Conservation (phyloP, 2,329 filamentous ascomycete genomes). For the Fusarium pseudocircinatum region DNA sequence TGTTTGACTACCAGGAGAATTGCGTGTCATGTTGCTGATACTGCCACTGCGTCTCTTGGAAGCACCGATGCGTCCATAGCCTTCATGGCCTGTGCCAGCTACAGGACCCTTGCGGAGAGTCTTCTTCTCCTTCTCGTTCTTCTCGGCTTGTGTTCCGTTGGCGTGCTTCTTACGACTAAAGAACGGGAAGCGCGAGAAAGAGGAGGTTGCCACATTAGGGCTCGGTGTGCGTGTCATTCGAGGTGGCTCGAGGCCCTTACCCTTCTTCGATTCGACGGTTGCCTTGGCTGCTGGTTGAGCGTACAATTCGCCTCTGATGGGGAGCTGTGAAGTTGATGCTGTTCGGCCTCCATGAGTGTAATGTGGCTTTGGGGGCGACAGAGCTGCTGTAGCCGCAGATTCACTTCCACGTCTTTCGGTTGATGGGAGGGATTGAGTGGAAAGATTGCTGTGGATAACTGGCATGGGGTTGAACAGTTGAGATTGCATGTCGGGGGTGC, state of each 20-base stretch:
- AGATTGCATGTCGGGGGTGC: constrained; percentile 69
- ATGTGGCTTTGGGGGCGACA: constrained; percentile 48
- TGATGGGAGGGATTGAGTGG: constrained; percentile 56
- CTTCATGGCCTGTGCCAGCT: constrained; percentile 94
- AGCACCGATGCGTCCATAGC: constrained; percentile 74
- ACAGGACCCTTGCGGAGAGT: constrained; percentile 76
- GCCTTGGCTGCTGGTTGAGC: constrained; percentile 14
- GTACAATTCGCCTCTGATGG: constrained; percentile 32
- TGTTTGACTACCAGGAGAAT: constrained; percentile 54
- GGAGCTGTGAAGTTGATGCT: constrained; percentile 47
- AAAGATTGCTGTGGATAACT: constrained; percentile 71
- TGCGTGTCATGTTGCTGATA: constrained; percentile 58
- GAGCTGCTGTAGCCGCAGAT: constrained; percentile 45
- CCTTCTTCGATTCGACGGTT: constrained; percentile 34
- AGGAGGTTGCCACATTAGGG: constrained; percentile 63
- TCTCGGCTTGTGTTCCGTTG: constrained; percentile 59
- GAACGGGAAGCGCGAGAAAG: constrained; percentile 77
- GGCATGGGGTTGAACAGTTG: constrained; percentile 62
- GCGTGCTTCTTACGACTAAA: constrained; percentile 78
- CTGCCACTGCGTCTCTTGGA: constrained; percentile 72
- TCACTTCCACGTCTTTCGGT: constrained; percentile 58
- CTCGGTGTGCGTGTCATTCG: constrained; percentile 58
- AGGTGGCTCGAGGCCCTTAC: constrained; percentile 29
- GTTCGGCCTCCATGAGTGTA: constrained; percentile 44
- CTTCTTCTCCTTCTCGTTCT: constrained; percentile 56